Conservation (phyloP, 164 flowering plant species). For the Akebia trifoliata region DNA sequence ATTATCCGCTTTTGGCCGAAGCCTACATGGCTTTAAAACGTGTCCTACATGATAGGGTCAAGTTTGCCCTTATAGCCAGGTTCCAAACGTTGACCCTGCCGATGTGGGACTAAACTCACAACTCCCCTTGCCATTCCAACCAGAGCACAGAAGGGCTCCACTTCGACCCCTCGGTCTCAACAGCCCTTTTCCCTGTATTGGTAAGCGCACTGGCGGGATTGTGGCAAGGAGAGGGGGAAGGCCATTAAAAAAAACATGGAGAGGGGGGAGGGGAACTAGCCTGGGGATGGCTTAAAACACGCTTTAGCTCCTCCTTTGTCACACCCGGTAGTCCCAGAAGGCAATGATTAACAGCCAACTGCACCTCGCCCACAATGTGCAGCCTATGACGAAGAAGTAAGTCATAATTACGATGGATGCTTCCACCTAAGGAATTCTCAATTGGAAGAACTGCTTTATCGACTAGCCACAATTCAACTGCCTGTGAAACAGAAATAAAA, state of each 20-base stretch:
- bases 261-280: slow-evolving; percentile 17
- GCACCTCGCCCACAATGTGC: slow-evolving; percentile 75
- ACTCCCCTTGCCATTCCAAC: too few relatives aligned
- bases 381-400: slow-evolving; percentile 67
- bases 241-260: not conserved
- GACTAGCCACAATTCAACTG: slow-evolving; percentile 68
- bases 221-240: not conserved
- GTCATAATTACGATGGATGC: slow-evolving; percentile 69
- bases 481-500: slow-evolving; percentile 31
- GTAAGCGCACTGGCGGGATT: not conserved
- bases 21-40: too few relatives aligned
- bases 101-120: too few relatives aligned
- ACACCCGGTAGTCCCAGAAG: slow-evolving; percentile 67
- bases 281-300: slow-evolving; percentile 66
- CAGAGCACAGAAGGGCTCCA: too few relatives aligned
- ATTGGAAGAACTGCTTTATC: slow-evolving; percentile 72
- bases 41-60: too few relatives aligned
- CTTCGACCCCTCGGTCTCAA: too few relatives aligned
- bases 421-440: slow-evolving; percentile 64
- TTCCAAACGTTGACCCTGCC: too few relatives aligned
- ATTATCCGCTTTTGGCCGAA: too few relatives aligned
- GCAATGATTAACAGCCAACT: slow-evolving; percentile 53
- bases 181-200: too few relatives aligned
- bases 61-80: too few relatives aligned
- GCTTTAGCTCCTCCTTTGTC: slow-evolving; percentile 44